A percentile compares a stretch with the other conserved stretches of the same genome.
These are phyloP conservation scores for Cenococcum geophilum DNA, from an alignment of 495 filamentous ascomycete genomes.

Conservation along the genomic window DNA sequence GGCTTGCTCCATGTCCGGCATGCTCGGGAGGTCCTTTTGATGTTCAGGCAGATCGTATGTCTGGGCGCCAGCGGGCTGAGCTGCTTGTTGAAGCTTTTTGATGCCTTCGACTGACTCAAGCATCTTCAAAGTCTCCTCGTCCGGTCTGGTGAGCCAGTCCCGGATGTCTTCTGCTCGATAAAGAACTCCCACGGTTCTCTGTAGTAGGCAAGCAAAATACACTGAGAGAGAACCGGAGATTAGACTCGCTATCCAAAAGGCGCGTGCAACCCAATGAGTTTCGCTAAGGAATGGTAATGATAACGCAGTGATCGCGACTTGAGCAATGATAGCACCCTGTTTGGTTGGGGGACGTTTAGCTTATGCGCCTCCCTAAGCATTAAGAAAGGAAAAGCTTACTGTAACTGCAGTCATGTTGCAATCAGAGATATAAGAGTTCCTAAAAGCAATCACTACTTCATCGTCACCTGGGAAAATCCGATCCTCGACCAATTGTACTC, in stretches of 20 bases:
- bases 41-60: not conserved
- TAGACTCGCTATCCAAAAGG: conserved; percentile 23
- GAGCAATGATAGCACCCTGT: conserved; percentile 35
- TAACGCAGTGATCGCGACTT: conserved; percentile 32
- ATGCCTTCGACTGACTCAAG: not conserved
- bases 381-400: conserved; percentile 11
- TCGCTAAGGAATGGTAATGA: conserved; percentile 23
- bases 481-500: not conserved
- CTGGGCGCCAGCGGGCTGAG: not conserved
- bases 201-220: conserved; percentile 19
- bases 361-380: not conserved
- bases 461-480: not conserved
- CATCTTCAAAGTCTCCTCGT: not conserved
- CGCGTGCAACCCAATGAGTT: conserved; percentile 31
- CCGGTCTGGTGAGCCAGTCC: conserved; percentile 6
- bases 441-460: not conserved
- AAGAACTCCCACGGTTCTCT: conserved; percentile 5
- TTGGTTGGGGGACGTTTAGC: not conserved
- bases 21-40: not conserved
- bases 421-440: not conserved
- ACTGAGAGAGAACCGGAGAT: conserved; percentile 28
- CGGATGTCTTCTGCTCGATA: not conserved
- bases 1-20: not conserved
- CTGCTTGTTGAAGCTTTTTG: not conserved
- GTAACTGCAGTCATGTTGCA: conserved; percentile 32